These are phyloP conservation scores for Diaporthe citriasiana DNA, from an alignment of 2,329 filamentous ascomycete species.

Conservation along the genomic window DNA sequence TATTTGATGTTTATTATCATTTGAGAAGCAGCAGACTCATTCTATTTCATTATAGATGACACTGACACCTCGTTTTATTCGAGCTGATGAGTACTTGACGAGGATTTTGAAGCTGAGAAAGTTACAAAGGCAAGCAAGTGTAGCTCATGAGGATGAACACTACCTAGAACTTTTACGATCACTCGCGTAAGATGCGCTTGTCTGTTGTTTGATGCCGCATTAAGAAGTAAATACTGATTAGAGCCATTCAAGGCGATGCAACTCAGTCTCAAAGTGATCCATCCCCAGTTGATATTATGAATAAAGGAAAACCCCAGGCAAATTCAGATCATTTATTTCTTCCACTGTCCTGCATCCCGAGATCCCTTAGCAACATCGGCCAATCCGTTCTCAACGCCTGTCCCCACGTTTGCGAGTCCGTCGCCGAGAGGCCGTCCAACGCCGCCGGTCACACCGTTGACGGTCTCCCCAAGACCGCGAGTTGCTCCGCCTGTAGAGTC, in stretches of 20 bases:
- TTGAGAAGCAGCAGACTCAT: not conserved
- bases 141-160: no score
- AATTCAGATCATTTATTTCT: slow-evolving; percentile 48
- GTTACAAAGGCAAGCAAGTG: not conserved
- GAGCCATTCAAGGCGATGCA: not conserved
- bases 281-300: not conserved
- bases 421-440: slow-evolving; percentile 69
- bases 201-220: not conserved
- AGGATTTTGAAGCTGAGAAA: not conserved
- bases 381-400: slow-evolving; percentile 66
- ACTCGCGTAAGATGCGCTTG: not conserved
- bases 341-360: slow-evolving; percentile 72
- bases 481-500: slow-evolving; percentile 62
- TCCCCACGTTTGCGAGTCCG: slow-evolving; percentile 65
- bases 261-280: not conserved
- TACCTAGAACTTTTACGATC: not conserved
- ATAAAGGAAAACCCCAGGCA: not conserved
- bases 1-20: no score
- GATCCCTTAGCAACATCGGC: slow-evolving; percentile 65
- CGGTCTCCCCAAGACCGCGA: slow-evolving; percentile 69
- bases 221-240: not conserved
- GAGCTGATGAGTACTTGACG: not conserved
- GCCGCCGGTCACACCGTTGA: slow-evolving; percentile 67
- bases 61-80: not conserved
- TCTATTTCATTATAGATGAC: not conserved